These are phyloP conservation scores for Hypholoma sublateritium DNA, from an alignment of 768 basidiomycete species.

Conservation along the genomic window DNA sequence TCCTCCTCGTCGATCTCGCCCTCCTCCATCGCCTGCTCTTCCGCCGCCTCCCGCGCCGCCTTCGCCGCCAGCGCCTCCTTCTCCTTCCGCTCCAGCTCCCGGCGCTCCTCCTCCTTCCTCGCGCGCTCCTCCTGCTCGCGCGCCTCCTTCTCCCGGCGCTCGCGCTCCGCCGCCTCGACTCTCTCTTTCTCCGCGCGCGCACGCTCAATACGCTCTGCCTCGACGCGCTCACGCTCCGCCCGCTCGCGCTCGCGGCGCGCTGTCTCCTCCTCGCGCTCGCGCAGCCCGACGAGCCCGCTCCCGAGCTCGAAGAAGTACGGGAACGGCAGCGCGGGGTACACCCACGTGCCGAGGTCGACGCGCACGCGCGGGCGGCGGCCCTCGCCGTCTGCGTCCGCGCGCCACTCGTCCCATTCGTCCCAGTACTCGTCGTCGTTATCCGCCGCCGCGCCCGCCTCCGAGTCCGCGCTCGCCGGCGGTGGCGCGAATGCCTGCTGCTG, in stretches of 20 bases:
- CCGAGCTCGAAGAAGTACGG: slow-evolving; percentile 51
- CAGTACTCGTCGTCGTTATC: slow-evolving; percentile 4
- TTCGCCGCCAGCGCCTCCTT: slow-evolving; percentile 13
- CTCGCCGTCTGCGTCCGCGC: slow-evolving; percentile 23
- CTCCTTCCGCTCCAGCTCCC: slow-evolving; percentile 11
- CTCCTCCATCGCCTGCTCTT: slow-evolving; percentile 17
- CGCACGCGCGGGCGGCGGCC: slow-evolving; percentile 26
- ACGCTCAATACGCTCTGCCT: slow-evolving; percentile 17
- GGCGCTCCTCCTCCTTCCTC: slow-evolving; percentile 10
- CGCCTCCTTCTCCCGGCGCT: slow-evolving; percentile 18
- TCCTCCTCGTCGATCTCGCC: slow-evolving; percentile 12
- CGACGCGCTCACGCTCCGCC: slow-evolving; percentile 15
- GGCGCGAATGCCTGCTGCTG: slow-evolving; percentile 2
- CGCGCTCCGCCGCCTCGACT: slow-evolving; percentile 15
- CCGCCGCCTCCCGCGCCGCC: slow-evolving; percentile 14
- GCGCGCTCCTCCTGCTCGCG: slow-evolving; percentile 12
- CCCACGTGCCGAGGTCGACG: slow-evolving; percentile 55
- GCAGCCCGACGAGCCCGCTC: slow-evolving; percentile 20
- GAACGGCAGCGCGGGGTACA: slow-evolving; percentile 58
- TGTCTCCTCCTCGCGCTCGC: slow-evolving; percentile 19
- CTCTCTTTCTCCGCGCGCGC: slow-evolving; percentile 16
- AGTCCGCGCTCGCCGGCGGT: background rate
- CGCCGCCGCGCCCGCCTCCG: background rate
- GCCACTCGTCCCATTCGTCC: slow-evolving; percentile 19
- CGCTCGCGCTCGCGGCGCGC: slow-evolving; percentile 14